A percentile compares a stretch with the other conserved stretches of the same genome.
These are phyloP conservation scores for Kodamaea sp. DNA, from an alignment of 1,139 yeast species.

Conservation along the genomic window DNA sequence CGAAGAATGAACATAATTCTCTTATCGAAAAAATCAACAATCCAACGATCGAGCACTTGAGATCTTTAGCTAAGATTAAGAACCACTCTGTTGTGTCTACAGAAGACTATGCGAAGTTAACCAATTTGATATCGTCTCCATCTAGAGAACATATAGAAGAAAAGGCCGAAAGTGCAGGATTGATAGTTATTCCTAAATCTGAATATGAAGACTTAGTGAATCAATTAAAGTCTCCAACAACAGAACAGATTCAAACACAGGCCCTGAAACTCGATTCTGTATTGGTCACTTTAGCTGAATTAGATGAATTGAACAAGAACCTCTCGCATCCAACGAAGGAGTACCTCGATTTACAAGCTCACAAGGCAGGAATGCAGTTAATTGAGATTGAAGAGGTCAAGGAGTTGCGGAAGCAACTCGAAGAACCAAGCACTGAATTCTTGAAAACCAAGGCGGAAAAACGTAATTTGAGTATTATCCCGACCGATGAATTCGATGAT, in stretches of 20 bases:
- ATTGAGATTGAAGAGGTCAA: conserved; percentile 3
- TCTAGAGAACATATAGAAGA: conserved; percentile 35
- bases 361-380: conserved; percentile 7
- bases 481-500: conserved; percentile 10
- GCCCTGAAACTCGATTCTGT: conserved; percentile 7
- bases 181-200: conserved; percentile 20
- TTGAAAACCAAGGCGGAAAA: conserved; percentile 19
- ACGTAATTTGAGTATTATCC: conserved; percentile 11
- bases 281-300: conserved; percentile 6
- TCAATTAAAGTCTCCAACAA: conserved; percentile 11
- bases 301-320: conserved; percentile 4
- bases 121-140: conserved; percentile 31
- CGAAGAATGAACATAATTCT: conserved; percentile 11
- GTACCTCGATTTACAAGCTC: conserved; percentile 10
- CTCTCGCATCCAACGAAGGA: conserved; percentile 11
- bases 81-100: conserved; percentile 11
- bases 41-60: conserved; percentile 15
- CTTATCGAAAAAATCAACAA: conserved; percentile 9
- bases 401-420: conserved; percentile 9
- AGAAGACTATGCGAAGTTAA: conserved; percentile 23
- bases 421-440: conserved; percentile 26
- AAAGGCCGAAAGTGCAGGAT: conserved; percentile 28
- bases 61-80: conserved; percentile 9
- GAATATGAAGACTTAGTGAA: conserved; percentile 15
- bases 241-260: conserved; percentile 10